Conservation (phyloP, 202 grass and related monocot species). For the Bolboschoenoplectus hybrid region DNA sequence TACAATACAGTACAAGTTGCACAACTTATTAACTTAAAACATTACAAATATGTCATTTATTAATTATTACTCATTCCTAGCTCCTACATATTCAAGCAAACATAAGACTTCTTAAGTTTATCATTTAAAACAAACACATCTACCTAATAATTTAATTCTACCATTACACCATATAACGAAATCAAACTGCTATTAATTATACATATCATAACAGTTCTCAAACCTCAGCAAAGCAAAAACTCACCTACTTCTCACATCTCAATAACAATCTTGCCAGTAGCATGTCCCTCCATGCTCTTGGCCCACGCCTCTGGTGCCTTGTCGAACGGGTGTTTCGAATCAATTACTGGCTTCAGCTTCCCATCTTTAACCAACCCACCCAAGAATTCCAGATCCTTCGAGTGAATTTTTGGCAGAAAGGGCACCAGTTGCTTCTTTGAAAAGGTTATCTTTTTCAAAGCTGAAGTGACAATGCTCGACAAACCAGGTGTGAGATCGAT, state of each 20-base stretch:
- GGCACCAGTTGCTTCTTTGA: slow-evolving; percentile 48
- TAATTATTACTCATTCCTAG: no score
- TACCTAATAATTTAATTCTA: not conserved
- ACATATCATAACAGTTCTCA: not conserved
- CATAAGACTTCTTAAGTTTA: no score
- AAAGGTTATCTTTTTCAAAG: slow-evolving; percentile 34
- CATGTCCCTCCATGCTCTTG: slow-evolving; percentile 50
- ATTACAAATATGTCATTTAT: no score
- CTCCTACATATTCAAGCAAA: no score
- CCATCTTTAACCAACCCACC: slow-evolving; percentile 43
- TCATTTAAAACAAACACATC: no score
- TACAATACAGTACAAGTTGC: no score
- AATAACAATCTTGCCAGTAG: slow-evolving; percentile 50
- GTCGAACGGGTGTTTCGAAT: slow-evolving; percentile 36
- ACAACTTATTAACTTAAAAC: no score
- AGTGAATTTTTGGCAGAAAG: not conserved
- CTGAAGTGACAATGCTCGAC: not conserved
- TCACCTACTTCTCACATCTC: slow-evolving; percentile 37
- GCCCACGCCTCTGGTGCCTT: slow-evolving; percentile 42
- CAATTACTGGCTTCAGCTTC: slow-evolving; percentile 45
- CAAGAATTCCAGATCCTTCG: slow-evolving; percentile 41
- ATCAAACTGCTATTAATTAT: not conserved
- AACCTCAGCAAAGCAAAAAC: not conserved
- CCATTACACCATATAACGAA: not conserved
- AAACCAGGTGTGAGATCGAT: slow-evolving; percentile 41